A percentile compares a stretch with the other conserved stretches of the same genome.
Conservation (phyloP, 331 rosid genomes). For the Ulmus americana region DNA sequence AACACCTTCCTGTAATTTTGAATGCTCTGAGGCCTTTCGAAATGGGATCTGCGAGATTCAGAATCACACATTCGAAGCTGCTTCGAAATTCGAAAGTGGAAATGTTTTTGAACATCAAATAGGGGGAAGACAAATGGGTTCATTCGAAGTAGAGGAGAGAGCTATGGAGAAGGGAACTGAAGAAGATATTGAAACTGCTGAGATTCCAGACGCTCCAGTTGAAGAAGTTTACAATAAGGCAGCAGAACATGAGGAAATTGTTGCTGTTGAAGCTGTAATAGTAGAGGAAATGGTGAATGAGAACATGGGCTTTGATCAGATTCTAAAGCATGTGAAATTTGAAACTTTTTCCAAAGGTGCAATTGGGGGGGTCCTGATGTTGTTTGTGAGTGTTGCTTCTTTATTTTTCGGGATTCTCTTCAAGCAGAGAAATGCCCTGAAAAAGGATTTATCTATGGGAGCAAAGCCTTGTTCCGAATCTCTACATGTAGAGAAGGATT, state of each 20-base stretch:
- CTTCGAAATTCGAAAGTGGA: not conserved
- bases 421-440: conserved; percentile 6
- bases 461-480: conserved; percentile 16
- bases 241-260: conserved; percentile 8
- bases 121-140: not conserved
- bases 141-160: not conserved
- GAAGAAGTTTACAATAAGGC: conserved; percentile 3
- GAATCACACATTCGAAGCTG: conserved; percentile 21
- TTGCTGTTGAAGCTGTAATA: not conserved
- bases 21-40: not conserved
- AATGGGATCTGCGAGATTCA: conserved; percentile 13
- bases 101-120: too few relatives aligned
- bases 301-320: not conserved
- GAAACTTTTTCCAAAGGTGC: conserved; percentile 7
- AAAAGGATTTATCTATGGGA: conserved; percentile 13
- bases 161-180: not conserved
- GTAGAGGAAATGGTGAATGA: conserved; percentile 3
- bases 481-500: conserved; percentile 17
- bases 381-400: conserved; percentile 12
- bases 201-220: conserved; percentile 3
- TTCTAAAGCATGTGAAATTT: conserved; percentile 10
- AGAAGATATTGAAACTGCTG: conserved; percentile 6
- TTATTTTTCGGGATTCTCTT: conserved; percentile 6
- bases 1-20: not conserved
- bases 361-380: conserved; percentile 25